Percentiles rank a stretch among this genome's conserved stretches.
These are phyloP conservation scores for Rhynchosporium secalis DNA, from an alignment of 2,329 filamentous ascomycete genomes.

Conservation along the genomic window DNA sequence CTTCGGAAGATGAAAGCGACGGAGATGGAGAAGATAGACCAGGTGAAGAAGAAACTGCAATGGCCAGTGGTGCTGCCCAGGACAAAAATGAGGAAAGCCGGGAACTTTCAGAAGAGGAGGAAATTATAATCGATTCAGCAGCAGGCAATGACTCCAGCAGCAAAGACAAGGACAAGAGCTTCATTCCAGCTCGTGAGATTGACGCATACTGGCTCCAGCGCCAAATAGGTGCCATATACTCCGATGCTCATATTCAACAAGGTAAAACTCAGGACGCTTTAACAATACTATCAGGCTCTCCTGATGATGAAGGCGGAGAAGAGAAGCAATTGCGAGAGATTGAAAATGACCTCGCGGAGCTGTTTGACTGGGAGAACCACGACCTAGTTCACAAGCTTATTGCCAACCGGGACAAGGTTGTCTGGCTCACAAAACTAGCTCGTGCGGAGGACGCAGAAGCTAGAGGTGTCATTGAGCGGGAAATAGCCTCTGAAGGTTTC, in stretches of 20 bases:
- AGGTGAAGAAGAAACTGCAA: slow-evolving; percentile 51
- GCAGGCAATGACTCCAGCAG: slow-evolving; percentile 49
- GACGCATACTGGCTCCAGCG: slow-evolving; percentile 97
- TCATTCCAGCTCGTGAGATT: slow-evolving; percentile 82
- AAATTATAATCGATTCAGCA: slow-evolving; percentile 79
- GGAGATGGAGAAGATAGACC: slow-evolving; percentile 62
- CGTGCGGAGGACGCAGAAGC: slow-evolving; percentile 78
- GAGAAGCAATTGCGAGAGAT: slow-evolving; percentile 88
- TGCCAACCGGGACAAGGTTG: slow-evolving; percentile 87
- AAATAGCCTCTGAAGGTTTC: slow-evolving; percentile 88
- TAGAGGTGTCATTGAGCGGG: slow-evolving; percentile 75
- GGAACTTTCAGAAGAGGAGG: slow-evolving; percentile 63
- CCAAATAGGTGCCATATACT: slow-evolving; percentile 83
- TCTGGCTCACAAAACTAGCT: slow-evolving; percentile 90
- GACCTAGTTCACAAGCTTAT: slow-evolving; percentile 90
- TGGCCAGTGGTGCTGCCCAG: slow-evolving; percentile 50
- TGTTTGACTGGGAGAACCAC: slow-evolving; percentile 96
- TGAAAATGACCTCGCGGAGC: slow-evolving; percentile 96
- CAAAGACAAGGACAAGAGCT: slow-evolving; percentile 55
- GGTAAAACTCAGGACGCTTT: slow-evolving; percentile 88
- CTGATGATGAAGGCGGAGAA: slow-evolving; percentile 73
- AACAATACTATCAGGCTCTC: slow-evolving; percentile 75
- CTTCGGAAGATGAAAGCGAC: slow-evolving; percentile 80
- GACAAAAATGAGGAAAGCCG: slow-evolving; percentile 51
- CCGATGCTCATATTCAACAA: slow-evolving; percentile 89